Evolutionary conservation across 2,329 filamentous ascomycete species (phyloP).

Genomic region (Talaromyces sp.): DNA sequence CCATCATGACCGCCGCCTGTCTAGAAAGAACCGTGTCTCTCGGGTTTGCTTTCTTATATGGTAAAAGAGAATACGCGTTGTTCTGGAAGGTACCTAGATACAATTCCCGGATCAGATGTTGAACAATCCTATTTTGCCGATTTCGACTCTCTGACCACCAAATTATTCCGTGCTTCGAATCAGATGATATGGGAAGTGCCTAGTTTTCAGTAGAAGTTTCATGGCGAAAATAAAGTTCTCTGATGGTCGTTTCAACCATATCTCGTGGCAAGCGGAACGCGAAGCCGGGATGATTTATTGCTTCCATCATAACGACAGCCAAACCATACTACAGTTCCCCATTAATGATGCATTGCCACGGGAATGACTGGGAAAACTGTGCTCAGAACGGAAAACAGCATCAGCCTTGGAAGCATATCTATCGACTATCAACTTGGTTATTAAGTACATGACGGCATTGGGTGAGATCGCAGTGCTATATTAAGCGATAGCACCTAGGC

Average conservation of each 20-base stretch:
- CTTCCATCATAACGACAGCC: not conserved
- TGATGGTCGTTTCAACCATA: not conserved
- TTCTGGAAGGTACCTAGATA: not conserved
- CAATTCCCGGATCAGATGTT: not conserved
- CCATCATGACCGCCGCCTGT: not conserved
- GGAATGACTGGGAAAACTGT: not conserved
- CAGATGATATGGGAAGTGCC: no score
- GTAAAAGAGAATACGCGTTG: no score
- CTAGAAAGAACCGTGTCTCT: not conserved
- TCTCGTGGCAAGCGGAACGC: constrained; percentile 8
- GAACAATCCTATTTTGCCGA: not conserved
- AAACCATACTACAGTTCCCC: not conserved
- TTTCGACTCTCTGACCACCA: no score
- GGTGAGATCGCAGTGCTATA: not conserved
- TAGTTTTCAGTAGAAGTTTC: not conserved
- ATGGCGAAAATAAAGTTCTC: not conserved
- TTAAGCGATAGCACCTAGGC: not conserved
- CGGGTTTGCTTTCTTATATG: not conserved
- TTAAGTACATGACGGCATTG: not conserved
- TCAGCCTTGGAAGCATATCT: not conserved
- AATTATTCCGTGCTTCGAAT: no score
- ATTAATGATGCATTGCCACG: not conserved
- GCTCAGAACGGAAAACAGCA: not conserved
- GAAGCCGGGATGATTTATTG: constrained; percentile 6
- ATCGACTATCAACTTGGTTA: not conserved